Conservation (phyloP, 164 flowering plant species). For the Platanus orientalis region DNA sequence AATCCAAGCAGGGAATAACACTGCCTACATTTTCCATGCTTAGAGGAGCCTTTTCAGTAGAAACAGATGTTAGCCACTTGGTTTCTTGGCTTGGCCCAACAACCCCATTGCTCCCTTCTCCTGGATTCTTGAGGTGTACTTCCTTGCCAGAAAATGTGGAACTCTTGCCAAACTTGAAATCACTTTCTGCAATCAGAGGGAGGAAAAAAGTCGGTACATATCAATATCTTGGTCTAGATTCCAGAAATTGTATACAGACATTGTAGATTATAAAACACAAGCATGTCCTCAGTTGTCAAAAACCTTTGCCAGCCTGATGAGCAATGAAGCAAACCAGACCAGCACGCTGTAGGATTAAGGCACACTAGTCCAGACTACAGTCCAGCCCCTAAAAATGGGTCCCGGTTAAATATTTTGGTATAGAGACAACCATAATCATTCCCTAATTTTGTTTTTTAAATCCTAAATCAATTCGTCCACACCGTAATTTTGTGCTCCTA, state of each 20-base stretch:
- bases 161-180: conserved; percentile 15
- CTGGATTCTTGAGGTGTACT: conserved; percentile 13
- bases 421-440: too few relatives aligned
- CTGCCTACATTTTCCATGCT: conserved; percentile 14
- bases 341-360: too few relatives aligned
- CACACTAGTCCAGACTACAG: too few relatives aligned
- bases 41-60: conserved; percentile 18
- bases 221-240: neutral
- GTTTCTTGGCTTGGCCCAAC: conserved; percentile 22
- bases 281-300: neutral
- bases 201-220: neutral
- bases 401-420: too few relatives aligned
- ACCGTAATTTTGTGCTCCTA: too few relatives aligned
- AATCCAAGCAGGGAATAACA: conserved; percentile 16
- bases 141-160: conserved; percentile 18
- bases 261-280: neutral
- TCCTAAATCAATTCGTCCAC: too few relatives aligned
- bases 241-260: neutral
- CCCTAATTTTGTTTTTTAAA: too few relatives aligned
- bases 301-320: too few relatives aligned
- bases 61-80: conserved; percentile 14
- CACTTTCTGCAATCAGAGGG: conserved; percentile 19
- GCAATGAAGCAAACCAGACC: too few relatives aligned
- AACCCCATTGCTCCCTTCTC: conserved; percentile 17
- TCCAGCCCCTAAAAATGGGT: too few relatives aligned